phyloP scores from a whole-genome alignment of 1,284 basidiomycete species.

The Irpex rosettiformis region DNA sequence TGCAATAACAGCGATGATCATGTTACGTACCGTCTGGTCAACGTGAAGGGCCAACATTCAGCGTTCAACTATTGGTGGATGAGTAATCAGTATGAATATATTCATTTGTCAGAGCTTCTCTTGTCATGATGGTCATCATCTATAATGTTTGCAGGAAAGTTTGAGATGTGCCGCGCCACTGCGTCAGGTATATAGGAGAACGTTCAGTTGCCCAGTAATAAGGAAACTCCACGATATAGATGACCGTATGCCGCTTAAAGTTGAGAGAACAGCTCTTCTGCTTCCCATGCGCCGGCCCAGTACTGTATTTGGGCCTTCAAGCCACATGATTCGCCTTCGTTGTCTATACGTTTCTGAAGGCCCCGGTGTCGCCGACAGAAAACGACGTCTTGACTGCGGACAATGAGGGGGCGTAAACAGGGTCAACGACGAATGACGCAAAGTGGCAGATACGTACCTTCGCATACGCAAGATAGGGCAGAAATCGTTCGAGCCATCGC shows the following conservation, averaged over 20 bases:
- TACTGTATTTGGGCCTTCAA: constrained; percentile 72
- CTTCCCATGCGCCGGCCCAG: constrained; percentile 94
- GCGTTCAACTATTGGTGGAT: background rate
- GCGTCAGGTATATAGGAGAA: background rate
- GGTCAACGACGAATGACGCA: background rate
- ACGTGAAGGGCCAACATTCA: background rate
- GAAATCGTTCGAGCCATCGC: constrained; percentile 95
- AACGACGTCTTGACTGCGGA: constrained; percentile 66
- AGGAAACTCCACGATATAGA: background rate
- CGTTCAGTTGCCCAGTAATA: background rate
- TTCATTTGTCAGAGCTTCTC: background rate
- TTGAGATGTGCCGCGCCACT: background rate
- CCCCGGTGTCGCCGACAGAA: constrained; percentile 78
- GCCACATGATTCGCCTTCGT: constrained; percentile 61
- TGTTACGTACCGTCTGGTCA: background rate
- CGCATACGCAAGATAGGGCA: constrained; percentile 86
- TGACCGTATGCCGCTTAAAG: constrained; percentile 21
- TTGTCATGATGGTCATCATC: background rate
- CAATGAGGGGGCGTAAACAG: background rate
- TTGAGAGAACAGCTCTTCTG: constrained; percentile 73
- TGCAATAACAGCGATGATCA: background rate
- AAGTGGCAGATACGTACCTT: constrained; percentile 42
- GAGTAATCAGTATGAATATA: background rate
- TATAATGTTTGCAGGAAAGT: background rate
- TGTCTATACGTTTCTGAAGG: constrained; percentile 70